Conservation (phyloP, 305 asterid species). For the Rubia balearica region DNA sequence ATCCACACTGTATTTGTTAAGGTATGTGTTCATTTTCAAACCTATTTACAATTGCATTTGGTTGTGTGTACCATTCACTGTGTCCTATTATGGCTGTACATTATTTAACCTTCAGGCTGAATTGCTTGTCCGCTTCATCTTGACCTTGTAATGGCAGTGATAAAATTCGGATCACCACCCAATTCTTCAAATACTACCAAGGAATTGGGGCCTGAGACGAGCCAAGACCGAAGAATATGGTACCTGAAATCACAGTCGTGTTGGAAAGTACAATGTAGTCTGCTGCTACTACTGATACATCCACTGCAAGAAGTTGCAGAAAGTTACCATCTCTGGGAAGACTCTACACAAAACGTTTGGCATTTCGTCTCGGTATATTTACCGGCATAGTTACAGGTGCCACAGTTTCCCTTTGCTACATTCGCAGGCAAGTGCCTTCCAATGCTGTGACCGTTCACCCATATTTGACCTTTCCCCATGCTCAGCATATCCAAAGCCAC, state of each 20-base stretch:
- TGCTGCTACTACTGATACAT: background rate
- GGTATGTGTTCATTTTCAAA: background rate
- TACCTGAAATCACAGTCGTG: slow-evolving; percentile 41
- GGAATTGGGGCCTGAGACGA: slow-evolving; percentile 59
- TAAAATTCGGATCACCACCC: slow-evolving; percentile 75
- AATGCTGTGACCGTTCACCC: slow-evolving; percentile 36
- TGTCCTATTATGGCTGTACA: slow-evolving; percentile 6
- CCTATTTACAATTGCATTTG: slow-evolving; percentile 13
- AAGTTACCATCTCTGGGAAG: slow-evolving; percentile 79
- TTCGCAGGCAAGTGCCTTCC: slow-evolving; percentile 54
- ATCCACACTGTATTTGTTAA: too few relatives aligned
- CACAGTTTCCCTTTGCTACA: slow-evolving; percentile 58
- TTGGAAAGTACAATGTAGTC: slow-evolving; percentile 4
- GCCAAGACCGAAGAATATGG: slow-evolving; percentile 87
- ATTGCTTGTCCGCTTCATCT: slow-evolving; percentile 16
- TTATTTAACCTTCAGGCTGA: background rate
- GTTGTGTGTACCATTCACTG: background rate
- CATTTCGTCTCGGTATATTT: slow-evolving; percentile 59
- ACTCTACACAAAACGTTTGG: slow-evolving; percentile 54
- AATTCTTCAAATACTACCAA: slow-evolving; percentile 82
- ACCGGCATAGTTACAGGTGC: slow-evolving; percentile 62
- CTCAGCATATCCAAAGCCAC: slow-evolving; percentile 33
- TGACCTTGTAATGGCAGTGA: slow-evolving; percentile 49
- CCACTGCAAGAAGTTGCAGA: background rate
- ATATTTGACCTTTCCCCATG: slow-evolving; percentile 38